Percentiles rank a stretch among this genome's conserved stretches.
These are phyloP conservation scores for Letharia lupina DNA, from an alignment of 495 filamentous ascomycete genomes.

Conservation along the genomic window DNA sequence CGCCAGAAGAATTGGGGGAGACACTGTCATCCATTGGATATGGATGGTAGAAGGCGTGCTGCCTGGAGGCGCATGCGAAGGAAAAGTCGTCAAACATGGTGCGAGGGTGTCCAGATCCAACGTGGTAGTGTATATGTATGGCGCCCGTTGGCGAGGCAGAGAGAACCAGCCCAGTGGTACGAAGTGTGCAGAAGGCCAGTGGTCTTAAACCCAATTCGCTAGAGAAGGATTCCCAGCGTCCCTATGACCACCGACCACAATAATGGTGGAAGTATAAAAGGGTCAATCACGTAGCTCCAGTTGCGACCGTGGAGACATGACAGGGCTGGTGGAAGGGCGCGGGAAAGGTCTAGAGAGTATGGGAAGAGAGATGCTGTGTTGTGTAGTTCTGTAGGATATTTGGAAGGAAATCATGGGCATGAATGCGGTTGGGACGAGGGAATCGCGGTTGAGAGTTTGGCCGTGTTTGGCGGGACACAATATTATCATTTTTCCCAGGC, in stretches of 20 bases:
- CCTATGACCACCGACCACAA: background rate
- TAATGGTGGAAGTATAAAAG: background rate
- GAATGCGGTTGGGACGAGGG: too few relatives aligned
- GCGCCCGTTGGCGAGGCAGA: background rate
- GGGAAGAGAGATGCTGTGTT: background rate
- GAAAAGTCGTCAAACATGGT: slow-evolving; percentile 20
- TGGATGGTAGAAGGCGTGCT: slow-evolving; percentile 4
- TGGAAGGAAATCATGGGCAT: background rate
- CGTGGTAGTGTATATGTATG: background rate
- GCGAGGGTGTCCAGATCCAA: slow-evolving; percentile 6
- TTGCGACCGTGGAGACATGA: background rate
- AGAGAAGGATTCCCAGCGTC: background rate
- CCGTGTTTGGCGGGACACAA: background rate
- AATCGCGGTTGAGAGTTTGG: background rate
- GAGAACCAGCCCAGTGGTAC: background rate
- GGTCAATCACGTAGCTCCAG: background rate
- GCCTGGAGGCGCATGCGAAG: slow-evolving; percentile 10
- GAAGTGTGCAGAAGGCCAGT: background rate
- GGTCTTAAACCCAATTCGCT: background rate
- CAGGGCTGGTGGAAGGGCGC: background rate
- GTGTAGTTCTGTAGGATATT: background rate
- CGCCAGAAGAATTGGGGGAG: slow-evolving; percentile 16
- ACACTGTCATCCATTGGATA: slow-evolving; percentile 16
- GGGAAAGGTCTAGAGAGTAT: background rate
- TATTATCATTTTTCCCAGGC: background rate